These are phyloP conservation scores for Dendrobium nobile DNA, from an alignment of 106 monocot genomes.

Conservation along the genomic window DNA sequence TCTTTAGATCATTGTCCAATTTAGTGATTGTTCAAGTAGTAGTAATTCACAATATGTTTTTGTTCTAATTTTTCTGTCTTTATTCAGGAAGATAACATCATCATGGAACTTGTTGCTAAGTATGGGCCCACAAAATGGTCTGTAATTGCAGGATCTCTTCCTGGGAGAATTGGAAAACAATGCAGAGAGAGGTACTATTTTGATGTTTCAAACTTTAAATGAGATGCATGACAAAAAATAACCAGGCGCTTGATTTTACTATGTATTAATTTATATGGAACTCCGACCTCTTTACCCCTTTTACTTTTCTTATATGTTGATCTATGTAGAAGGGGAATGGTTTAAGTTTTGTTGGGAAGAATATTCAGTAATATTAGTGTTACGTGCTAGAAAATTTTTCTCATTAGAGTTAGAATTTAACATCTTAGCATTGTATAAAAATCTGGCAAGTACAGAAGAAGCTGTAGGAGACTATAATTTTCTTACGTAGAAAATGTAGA, in stretches of 20 bases:
- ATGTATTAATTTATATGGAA: neutral
- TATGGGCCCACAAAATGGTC: constrained; percentile 83
- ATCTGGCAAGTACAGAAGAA: no score
- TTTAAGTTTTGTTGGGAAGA: neutral
- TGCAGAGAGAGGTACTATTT: constrained; percentile 62
- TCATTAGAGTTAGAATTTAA: no score
- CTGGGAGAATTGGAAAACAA: constrained; percentile 80
- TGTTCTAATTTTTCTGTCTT: neutral
- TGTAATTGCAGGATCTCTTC: constrained; percentile 55
- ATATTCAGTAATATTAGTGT: neutral
- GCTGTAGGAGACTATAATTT: no score
- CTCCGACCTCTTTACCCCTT: neutral
- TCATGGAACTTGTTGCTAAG: constrained; percentile 42
- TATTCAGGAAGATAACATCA: constrained; percentile 67
- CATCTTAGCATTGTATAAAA: no score
- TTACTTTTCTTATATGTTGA: neutral
- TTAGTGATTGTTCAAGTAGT: neutral
- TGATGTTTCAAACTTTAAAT: neutral
- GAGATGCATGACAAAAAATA: neutral
- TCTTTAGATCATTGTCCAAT: neutral
- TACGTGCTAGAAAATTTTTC: neutral
- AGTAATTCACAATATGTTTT: neutral
- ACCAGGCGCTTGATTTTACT: neutral
- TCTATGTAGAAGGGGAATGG: neutral
- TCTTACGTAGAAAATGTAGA: no score